Percentiles rank a stretch among this genome's conserved stretches.
Conservation (phyloP, 1,284 basidiomycete species). For the Fomes fomentarius region DNA sequence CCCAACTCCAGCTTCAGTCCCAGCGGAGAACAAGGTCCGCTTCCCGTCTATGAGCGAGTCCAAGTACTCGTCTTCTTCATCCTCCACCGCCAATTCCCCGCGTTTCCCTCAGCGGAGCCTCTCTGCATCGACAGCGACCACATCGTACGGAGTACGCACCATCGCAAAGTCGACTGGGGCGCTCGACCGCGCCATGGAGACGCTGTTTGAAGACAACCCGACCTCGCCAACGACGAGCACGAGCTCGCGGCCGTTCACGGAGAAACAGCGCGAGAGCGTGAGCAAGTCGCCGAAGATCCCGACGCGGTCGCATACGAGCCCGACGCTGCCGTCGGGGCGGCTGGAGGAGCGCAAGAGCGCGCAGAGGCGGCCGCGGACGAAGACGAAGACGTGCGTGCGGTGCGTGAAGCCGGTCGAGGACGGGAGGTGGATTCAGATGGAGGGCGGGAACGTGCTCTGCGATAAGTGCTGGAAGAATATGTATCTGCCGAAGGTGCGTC, state of each 20-base stretch:
- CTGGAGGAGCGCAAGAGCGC: slow-evolving; percentile 29
- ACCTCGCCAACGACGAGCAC: slow-evolving; percentile 31
- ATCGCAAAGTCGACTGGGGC: slow-evolving; percentile 38
- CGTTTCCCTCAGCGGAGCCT: slow-evolving; percentile 30
- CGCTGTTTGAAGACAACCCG: slow-evolving; percentile 48
- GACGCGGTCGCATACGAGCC: slow-evolving; percentile 54
- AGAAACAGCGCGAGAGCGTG: slow-evolving; percentile 37
- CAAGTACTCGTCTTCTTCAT: slow-evolving; percentile 31
- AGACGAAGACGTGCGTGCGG: slow-evolving; percentile 58
- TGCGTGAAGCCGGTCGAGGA: slow-evolving; percentile 75
- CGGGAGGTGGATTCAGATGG: slow-evolving; percentile 79
- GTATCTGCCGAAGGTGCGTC: slow-evolving; percentile 83
- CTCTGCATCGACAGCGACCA: slow-evolving; percentile 32
- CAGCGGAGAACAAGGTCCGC: slow-evolving; percentile 28
- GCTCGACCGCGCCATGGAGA: slow-evolving; percentile 53
- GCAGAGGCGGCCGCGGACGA: slow-evolving; percentile 36
- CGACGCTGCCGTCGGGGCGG: slow-evolving; percentile 40
- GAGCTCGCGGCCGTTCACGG: slow-evolving; percentile 34
- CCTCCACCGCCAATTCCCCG: slow-evolving; percentile 28
- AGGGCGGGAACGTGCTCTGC: slow-evolving; percentile 78
- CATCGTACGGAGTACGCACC: slow-evolving; percentile 30
- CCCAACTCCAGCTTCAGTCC: too few species aligned
- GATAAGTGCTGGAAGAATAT: slow-evolving; percentile 92
- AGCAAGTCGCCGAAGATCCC: slow-evolving; percentile 54
- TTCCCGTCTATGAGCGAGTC: slow-evolving; percentile 38